Evolutionary conservation across 768 basidiomycete species (phyloP).

Genomic region (Suillus plorans): DNA sequence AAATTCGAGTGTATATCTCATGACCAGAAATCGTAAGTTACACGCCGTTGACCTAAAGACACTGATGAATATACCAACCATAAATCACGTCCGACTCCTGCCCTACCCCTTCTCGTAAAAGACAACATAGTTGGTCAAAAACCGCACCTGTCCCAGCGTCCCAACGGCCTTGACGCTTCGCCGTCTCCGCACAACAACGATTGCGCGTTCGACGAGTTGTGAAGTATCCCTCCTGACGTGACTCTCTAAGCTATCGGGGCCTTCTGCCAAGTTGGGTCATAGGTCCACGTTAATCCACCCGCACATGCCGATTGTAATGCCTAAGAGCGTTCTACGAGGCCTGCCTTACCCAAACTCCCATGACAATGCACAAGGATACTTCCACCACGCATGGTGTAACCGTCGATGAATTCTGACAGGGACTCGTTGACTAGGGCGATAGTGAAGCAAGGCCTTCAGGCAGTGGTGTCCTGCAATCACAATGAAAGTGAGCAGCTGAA

Average conservation of each 20-base stretch:
- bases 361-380: slow-evolving; percentile 87
- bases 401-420: slow-evolving; percentile 60
- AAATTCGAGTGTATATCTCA: no score
- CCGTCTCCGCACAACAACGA: slow-evolving; percentile 69
- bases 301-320: slow-evolving; percentile 86
- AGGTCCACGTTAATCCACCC: slow-evolving; percentile 51
- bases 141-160: slow-evolving; percentile 89
- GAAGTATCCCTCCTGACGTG: slow-evolving; percentile 48
- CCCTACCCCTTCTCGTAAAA: slow-evolving; percentile 35
- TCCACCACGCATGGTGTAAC: slow-evolving; percentile 71
- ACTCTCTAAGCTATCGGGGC: slow-evolving; percentile 2
- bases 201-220: slow-evolving; percentile 68
- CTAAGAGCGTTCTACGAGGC: slow-evolving; percentile 91
- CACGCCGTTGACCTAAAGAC: neutral
- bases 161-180: slow-evolving; percentile 91
- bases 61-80: neutral
- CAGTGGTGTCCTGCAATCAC: slow-evolving; percentile 65
- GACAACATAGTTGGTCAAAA: slow-evolving; percentile 75
- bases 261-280: neutral
- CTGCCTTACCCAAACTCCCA: slow-evolving; percentile 92
- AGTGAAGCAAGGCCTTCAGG: slow-evolving; percentile 86
- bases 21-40: no score
- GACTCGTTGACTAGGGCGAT: slow-evolving; percentile 52
- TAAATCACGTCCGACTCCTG: neutral
- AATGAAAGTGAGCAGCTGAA: slow-evolving; percentile 1